Conservation (phyloP, 2,329 filamentous ascomycete species). For the Chaetomium sp. region DNA sequence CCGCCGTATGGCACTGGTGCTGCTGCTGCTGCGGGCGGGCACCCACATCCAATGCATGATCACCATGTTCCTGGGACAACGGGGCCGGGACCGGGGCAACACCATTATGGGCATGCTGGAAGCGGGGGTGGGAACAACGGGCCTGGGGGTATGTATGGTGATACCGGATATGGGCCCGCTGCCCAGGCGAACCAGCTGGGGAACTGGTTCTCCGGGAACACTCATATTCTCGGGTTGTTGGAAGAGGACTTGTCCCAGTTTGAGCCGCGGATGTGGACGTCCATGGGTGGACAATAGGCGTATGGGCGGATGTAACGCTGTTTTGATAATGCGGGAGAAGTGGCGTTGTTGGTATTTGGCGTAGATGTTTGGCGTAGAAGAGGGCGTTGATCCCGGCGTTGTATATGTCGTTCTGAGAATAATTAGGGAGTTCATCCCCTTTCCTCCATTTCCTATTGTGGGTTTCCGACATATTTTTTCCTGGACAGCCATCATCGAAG, state of each 20-base stretch:
- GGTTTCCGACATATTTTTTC: too few relatives aligned
- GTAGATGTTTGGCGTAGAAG: not conserved
- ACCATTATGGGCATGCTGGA: constrained; percentile 1
- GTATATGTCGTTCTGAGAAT: not conserved
- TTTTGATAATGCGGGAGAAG: not conserved
- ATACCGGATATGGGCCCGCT: not conserved
- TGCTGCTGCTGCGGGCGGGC: constrained; percentile 14
- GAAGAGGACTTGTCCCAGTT: constrained; percentile 53
- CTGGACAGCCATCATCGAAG: too few relatives aligned
- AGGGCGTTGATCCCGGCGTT: not conserved
- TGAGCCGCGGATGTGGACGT: constrained; percentile 19
- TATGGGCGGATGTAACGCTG: not conserved
- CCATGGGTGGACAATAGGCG: not conserved
- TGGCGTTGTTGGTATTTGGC: not conserved
- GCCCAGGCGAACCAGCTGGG: constrained; percentile 43
- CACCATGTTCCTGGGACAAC: too few relatives aligned
- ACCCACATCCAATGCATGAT: too few relatives aligned
- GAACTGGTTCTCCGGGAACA: constrained; percentile 61
- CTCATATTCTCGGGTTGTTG: constrained; percentile 57
- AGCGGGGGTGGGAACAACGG: not conserved
- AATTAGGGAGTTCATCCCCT: not conserved
- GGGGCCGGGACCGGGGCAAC: too few relatives aligned
- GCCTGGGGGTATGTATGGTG: constrained; percentile 5
- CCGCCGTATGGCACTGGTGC: constrained; percentile 27
- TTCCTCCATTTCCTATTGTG: too few relatives aligned